Percentiles rank a stretch among this genome's conserved stretches.
These are phyloP conservation scores for Silene conica DNA, from an alignment of 148 eudicot species.

Conservation along the genomic window DNA sequence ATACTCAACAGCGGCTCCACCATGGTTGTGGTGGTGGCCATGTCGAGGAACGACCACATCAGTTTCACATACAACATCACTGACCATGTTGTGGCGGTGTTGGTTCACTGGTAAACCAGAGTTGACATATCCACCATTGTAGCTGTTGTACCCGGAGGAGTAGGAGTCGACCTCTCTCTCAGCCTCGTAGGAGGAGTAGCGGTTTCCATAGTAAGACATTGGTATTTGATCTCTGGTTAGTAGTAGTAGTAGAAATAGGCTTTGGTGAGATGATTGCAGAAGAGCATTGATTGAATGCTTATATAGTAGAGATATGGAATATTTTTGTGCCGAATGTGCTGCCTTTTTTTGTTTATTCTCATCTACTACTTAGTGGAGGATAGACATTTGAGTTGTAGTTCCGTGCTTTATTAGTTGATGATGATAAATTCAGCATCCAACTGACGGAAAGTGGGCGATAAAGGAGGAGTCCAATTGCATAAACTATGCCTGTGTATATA, in stretches of 20 bases:
- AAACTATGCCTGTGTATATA: no score
- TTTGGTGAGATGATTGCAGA: conserved; percentile 8
- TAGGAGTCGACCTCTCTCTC: conserved; percentile 27
- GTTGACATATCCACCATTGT: conserved; percentile 11
- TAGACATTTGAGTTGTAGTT: not conserved
- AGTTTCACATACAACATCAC: not conserved
- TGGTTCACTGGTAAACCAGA: conserved; percentile 8
- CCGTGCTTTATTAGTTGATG: not conserved
- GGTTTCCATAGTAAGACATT: conserved; percentile 15
- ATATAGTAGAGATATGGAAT: conserved; percentile 17
- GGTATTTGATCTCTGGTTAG: conserved; percentile 13
- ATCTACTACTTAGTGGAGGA: not conserved
- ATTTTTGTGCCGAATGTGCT: not conserved
- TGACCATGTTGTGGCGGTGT: conserved; percentile 15
- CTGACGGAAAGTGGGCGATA: conserved; percentile 12
- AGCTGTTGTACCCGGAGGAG: conserved; percentile 18
- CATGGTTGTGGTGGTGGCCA: conserved; percentile 23
- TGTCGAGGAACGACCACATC: conserved; percentile 8
- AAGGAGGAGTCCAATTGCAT: not conserved
- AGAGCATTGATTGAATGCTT: conserved; percentile 3
- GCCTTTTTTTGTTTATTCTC: not conserved
- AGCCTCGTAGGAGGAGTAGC: conserved; percentile 16
- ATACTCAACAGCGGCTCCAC: conserved; percentile 20
- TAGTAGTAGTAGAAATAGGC: not conserved
- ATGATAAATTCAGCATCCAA: conserved; percentile 9